phyloP scores from a whole-genome alignment of 257 asterid genomes.

The Scutellaria baicalensis region DNA sequence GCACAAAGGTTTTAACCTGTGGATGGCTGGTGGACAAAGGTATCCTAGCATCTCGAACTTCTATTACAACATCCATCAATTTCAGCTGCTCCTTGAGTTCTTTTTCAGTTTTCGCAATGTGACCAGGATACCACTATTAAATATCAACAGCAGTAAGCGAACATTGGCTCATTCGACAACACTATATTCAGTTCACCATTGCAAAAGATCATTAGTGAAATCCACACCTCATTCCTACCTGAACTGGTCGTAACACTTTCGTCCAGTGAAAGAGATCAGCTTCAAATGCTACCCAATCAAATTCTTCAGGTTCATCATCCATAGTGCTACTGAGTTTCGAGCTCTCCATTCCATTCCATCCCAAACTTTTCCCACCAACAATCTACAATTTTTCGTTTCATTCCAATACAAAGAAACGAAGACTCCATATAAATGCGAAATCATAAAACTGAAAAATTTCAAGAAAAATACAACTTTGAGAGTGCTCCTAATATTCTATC shows the following conservation, averaged over 20 bases:
- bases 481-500: too few species aligned
- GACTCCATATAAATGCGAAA: neutral
- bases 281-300: constrained; percentile 70
- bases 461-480: neutral
- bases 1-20: constrained; percentile 36
- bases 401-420: neutral
- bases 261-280: constrained; percentile 82
- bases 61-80: constrained; percentile 96
- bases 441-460: neutral
- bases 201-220: constrained; percentile 10
- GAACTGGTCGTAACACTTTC: constrained; percentile 73
- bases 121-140: constrained; percentile 95
- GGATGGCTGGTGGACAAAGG: constrained; percentile 91
- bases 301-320: constrained; percentile 36
- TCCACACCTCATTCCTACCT: constrained; percentile 53
- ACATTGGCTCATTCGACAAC: constrained; percentile 12
- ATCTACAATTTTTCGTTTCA: constrained; percentile 39
- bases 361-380: constrained; percentile 54
- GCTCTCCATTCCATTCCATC: constrained; percentile 34
- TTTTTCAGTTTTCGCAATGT: constrained; percentile 87
- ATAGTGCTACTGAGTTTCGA: constrained; percentile 26
- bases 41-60: constrained; percentile 96
- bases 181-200: neutral
- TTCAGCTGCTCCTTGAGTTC: constrained; percentile 93
- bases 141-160: constrained; percentile 17